phyloP scores from a whole-genome alignment of 768 basidiomycete genomes.

The Ramaria sp. region DNA sequence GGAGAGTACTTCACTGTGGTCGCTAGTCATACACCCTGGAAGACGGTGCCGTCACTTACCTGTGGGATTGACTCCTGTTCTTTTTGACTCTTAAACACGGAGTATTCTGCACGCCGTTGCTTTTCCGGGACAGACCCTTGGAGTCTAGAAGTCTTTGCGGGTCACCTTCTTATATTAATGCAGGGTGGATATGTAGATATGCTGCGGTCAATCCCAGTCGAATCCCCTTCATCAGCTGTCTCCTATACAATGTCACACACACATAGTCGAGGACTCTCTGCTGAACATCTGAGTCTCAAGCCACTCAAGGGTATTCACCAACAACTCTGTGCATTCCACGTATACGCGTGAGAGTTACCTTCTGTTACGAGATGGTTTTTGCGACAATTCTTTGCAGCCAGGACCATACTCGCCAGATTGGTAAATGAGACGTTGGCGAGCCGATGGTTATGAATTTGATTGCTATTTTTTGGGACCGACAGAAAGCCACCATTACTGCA shows the following conservation, averaged over 20 bases:
- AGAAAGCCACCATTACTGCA: conserved; percentile 37
- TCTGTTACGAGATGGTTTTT: not conserved
- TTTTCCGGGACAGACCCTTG: no score
- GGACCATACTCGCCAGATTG: conserved; percentile 24
- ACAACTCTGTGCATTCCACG: conserved; percentile 25
- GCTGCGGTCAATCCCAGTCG: no score
- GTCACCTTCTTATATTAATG: no score
- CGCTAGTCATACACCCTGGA: no score
- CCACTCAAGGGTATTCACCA: conserved; percentile 16
- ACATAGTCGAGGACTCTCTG: not conserved
- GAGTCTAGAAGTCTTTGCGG: no score
- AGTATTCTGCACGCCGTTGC: no score
- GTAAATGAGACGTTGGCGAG: not conserved
- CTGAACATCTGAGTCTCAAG: not conserved
- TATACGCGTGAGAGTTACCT: conserved; percentile 18
- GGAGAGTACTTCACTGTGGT: no score
- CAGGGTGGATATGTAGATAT: no score
- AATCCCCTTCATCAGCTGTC: not conserved
- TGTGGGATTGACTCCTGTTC: no score
- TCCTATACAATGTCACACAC: not conserved
- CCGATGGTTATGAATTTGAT: not conserved
- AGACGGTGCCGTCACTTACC: no score
- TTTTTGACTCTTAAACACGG: no score
- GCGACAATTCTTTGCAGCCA: conserved; percentile 13
- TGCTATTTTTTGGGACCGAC: not conserved